Evolutionary conservation across 2,329 filamentous ascomycete genomes (phyloP), one percentile per base, ranked within the genome.

Genomic region (Epichloe brachyelytri): DNA sequence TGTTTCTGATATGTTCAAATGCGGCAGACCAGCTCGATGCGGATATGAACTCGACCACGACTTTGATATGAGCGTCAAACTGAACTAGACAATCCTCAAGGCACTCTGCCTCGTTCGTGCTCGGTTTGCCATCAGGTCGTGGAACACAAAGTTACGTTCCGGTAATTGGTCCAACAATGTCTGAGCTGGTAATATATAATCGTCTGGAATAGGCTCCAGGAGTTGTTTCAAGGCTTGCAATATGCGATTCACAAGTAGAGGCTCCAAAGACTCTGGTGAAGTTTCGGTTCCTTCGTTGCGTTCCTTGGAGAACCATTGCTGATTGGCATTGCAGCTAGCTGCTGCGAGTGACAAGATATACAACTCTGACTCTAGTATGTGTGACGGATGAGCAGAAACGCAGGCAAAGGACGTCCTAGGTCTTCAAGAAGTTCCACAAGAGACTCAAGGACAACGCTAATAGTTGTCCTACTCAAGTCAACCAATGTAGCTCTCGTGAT

Each of bases 281-380:
- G 49, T 46, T 12, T 54, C 55, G 30, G 45, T 34, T 22, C 53
- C 54, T 19, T 58, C 55, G 19, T 46, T 34, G 58, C 60, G 54
- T 39, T 51, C 51, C 20, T 60, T 56, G 34, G 53, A 59, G 11
- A 39, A 51, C 70, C 36, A 47, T 22, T 66, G 43, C 80, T 80
- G 84, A 60, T 82, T 75, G 49, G 76, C 74, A 48, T 75, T 73
- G 57, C 80, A 85, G 61, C 82, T 85, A 59, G 85, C 80, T 60
- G 80, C 78, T 37, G 81, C 71, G 41, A 85, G 68, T 46, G 77
- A 73, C 47, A 85, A 65, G n/a, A 84, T 68, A 58, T 82, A 85
- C 46, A 81, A 68, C 62, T 85, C 81, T 17, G 82, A 84, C 45
- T 79, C 71, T 34, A 84, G 67, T 48, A 85, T 71, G 59, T 83